phyloP scores from a whole-genome alignment of 352 stramenopile genomes.

The Phytophthora multivora region DNA sequence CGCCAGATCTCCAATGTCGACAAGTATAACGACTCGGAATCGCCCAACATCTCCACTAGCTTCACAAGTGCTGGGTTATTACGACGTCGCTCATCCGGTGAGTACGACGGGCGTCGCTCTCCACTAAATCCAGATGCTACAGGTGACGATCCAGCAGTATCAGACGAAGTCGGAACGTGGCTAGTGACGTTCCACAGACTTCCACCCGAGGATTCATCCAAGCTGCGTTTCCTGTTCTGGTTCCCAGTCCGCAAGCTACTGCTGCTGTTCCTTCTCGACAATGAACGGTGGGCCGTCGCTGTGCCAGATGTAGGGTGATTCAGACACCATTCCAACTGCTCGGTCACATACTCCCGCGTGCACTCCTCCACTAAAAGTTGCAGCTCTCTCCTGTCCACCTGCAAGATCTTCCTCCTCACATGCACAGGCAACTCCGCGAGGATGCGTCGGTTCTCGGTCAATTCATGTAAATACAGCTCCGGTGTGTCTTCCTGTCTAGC shows the following conservation, averaged over 20 bases:
- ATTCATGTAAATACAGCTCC: constrained; percentile 71
- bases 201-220: constrained; percentile 34
- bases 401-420: constrained; percentile 83
- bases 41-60: constrained; percentile 79
- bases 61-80: constrained; percentile 68
- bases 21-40: constrained; percentile 83
- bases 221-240: constrained; percentile 36
- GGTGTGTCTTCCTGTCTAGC: constrained; percentile 82
- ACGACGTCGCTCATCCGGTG: constrained; percentile 70
- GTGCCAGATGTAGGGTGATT: constrained; percentile 42
- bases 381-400: constrained; percentile 71
- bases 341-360: constrained; percentile 72
- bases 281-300: constrained; percentile 14
- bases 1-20: constrained; percentile 82
- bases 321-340: constrained; percentile 72
- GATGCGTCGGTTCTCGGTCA: constrained; percentile 85
- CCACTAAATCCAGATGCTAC: constrained; percentile 31
- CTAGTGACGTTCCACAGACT: constrained; percentile 74
- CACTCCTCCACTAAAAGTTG: constrained; percentile 78
- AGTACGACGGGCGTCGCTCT: constrained; percentile 37
- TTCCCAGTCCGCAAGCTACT: constrained; percentile 17
- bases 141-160: constrained; percentile 29
- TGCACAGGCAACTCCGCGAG: constrained; percentile 79
- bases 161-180: constrained; percentile 60
- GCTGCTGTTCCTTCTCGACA: constrained; percentile 34